Conservation (phyloP, 2,329 filamentous ascomycete species). For the Fusarium nanum region DNA sequence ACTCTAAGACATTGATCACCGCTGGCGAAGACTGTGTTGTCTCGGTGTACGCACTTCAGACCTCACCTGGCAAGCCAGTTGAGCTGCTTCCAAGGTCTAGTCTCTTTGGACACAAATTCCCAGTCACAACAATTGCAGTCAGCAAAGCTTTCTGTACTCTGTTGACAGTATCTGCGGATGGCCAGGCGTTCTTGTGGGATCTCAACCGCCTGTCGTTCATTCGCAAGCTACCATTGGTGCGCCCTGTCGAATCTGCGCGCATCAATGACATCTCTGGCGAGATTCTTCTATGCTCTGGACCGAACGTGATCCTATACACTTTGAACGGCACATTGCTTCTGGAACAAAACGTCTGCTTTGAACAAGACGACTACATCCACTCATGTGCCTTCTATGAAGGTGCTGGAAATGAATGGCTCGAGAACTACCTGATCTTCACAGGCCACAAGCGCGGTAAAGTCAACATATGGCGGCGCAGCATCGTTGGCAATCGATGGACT, state of each 20-base stretch:
- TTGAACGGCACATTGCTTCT: slow-evolving; percentile 88
- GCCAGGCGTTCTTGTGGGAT: slow-evolving; percentile 91
- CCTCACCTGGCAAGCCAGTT: slow-evolving; percentile 72
- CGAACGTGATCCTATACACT: slow-evolving; percentile 81
- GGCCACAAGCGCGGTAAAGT: slow-evolving; percentile 87
- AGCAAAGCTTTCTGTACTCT: slow-evolving; percentile 91
- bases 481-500: slow-evolving; percentile 72
- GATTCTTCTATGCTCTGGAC: slow-evolving; percentile 84
- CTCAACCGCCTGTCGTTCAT: slow-evolving; percentile 91
- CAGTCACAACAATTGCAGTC: slow-evolving; percentile 84
- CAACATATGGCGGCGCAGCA: slow-evolving; percentile 76
- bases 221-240: slow-evolving; percentile 72
- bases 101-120: slow-evolving; percentile 89
- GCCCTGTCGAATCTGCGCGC: slow-evolving; percentile 75
- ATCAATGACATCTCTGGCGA: slow-evolving; percentile 94
- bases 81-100: slow-evolving; percentile 83
- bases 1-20: slow-evolving; percentile 90
- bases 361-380: slow-evolving; percentile 79
- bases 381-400: slow-evolving; percentile 95
- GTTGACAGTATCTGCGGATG: slow-evolving; percentile 83
- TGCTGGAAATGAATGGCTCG: slow-evolving; percentile 88
- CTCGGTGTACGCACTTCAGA: slow-evolving; percentile 81
- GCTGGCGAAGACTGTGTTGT: slow-evolving; percentile 93
- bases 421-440: slow-evolving; percentile 87
- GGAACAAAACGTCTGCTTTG: slow-evolving; percentile 80